Evolutionary conservation across 2,329 filamentous ascomycete species (phyloP), one percentile per base, ranked within the genome.

Genomic region (Microdochium trichocladiopsis): DNA sequence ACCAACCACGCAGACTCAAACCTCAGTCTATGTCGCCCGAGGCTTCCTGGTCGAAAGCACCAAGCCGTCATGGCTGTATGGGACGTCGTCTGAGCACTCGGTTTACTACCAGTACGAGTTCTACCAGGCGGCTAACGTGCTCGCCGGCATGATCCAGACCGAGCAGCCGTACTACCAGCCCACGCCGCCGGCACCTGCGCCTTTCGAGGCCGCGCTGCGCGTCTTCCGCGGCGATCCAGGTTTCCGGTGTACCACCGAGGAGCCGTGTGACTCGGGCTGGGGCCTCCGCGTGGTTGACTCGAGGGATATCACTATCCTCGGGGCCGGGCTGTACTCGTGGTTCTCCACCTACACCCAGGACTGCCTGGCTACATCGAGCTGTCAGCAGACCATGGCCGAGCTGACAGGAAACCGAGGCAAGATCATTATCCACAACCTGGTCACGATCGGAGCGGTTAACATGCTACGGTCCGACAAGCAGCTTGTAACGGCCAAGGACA

Each of bases 101-200:
- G 62, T 66, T 49, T 53, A 68, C 2, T 80, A 78, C 59, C 83
- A 88, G 63, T 87, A 87, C 66, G 79, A 87, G 60, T 69, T 88
- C 53, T 66, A 74, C 52, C 78, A 79, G 52, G 80, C 84, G 0
- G 72, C 76, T 54, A 80, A 85, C 58, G 71, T 87, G 51, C 86
- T 80, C 65, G 80, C 85, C 73, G 79, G 75, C 22, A 66, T 82
- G 31, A 83, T 87, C 54, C 85, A 88, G 61, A 80, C 80, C 1
- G 84, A 88, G 63, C 87, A 83, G 2, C 80, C 83, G 36, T 79
- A 76, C 69, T 83, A 78, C 69, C 80, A 86, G 65, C 70, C 77
- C 57, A 83, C 84, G 65, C 82, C 83, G 22, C 72, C 16, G 11
- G 25, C 51, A 14, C 49, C 49, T 9, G 31, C 18, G 14, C 10